Base-by-base conservation (phyloP, 1,284 basidiomycete species). In the Anthracocystis walkeri region DNA sequence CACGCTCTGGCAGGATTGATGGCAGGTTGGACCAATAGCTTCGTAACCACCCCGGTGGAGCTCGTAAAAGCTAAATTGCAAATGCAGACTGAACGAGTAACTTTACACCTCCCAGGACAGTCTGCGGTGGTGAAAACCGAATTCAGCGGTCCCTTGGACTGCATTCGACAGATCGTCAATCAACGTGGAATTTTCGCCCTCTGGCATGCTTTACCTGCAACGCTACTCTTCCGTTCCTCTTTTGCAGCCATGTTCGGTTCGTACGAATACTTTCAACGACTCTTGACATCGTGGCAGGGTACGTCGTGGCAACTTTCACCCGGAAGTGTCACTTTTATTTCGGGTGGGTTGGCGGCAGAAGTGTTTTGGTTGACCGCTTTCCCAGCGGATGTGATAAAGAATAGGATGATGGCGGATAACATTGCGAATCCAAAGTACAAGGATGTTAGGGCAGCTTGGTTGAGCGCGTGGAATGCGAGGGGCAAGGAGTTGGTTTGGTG, bases 311-410 rank as follows among this genome's bases (percentile, higher is more conserved):
- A 92, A 88, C 88, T 92, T 79, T 89, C 87, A 71, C 89, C 89
- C 20, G 90, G 89, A 4, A 85, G 88, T 11, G 89, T 91, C 6
- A 92, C 90, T 71, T 92, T 92, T 82, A 82, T 92, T 18, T 89
- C 91, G 2, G 92, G 92, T 23, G 85, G 83, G 0, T 44, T 86
- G 2, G 79, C 72, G 2, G 83, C 85, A 21, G 86, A 86, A 53
- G 56, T 83, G 3, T 87, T 85, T 60, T 86, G 86, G 86, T 59
- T 88, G 20, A 89, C 90, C 86, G 91, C 89, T 20, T 92, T 92
- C 52, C 91, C 92, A 0, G 89, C 90, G 29, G 92, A 93, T 84
- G 91, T 91, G 78, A 87, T 92, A 67, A 93, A 93, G 63, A 82
- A 84, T 45, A 79, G 86, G 3, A 68, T 86, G 67, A 87, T 87